A percentile compares a stretch with the other conserved stretches of the same genome.
These are phyloP conservation scores for Colletotrichum chrysophilum DNA, from an alignment of 2,329 filamentous ascomycete genomes.

Conservation along the genomic window DNA sequence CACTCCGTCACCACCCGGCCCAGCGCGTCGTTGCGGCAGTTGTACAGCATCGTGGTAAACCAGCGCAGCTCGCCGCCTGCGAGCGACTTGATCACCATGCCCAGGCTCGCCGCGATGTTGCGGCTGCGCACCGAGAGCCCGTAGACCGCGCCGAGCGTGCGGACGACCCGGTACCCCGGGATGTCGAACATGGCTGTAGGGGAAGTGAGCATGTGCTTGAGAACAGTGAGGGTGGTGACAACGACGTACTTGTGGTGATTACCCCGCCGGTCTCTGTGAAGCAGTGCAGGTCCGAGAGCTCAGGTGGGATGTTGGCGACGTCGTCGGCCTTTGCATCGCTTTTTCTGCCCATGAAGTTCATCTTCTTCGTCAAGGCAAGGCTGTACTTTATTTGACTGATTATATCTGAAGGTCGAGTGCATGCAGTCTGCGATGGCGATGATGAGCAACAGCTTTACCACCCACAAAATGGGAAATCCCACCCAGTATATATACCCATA, in stretches of 20 bases:
- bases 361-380: background rate
- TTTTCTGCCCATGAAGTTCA: conserved; percentile 5
- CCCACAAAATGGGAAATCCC: background rate
- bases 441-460: too few species aligned
- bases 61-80: conserved; percentile 64
- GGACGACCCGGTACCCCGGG: conserved; percentile 63
- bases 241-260: conserved; percentile 55
- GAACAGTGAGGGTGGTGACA: background rate
- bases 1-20: conserved; percentile 60
- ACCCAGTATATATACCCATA: background rate
- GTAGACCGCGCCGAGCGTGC: conserved; percentile 63
- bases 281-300: conserved; percentile 57
- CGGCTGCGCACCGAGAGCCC: conserved; percentile 62
- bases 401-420: background rate
- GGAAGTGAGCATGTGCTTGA: background rate
- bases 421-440: background rate
- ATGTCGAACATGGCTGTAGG: conserved; percentile 63
- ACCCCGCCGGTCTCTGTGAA: conserved; percentile 67
- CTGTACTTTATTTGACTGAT: background rate
- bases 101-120: conserved; percentile 61
- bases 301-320: conserved; percentile 40
- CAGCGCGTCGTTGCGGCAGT: conserved; percentile 63
- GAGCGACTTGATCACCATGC: conserved; percentile 61
- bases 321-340: conserved; percentile 26
- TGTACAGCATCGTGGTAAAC: conserved; percentile 65